Evolutionary conservation across 2,329 filamentous ascomycete genomes (phyloP), one percentile per base, ranked within the genome.

Genomic region (Trichoderma arundinaceum): DNA sequence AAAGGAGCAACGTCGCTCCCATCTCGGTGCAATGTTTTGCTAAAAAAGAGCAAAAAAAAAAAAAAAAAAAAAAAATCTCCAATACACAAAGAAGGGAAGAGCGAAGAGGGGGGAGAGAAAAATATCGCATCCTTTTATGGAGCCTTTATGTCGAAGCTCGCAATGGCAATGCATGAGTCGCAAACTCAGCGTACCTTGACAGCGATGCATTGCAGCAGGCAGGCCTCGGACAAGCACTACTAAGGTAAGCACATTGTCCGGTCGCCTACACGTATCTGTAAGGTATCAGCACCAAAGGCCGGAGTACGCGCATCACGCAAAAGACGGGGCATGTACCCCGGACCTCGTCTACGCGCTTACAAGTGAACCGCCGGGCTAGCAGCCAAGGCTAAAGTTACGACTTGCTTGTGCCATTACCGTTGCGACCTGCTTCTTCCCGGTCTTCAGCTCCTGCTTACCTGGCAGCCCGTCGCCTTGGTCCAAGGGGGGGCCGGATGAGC

Each of bases 291-390:
- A 22, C 39, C 13, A 8, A 8, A 33, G 35, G 41, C 35, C 38
- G 38, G 48, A 35, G 38, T 46, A 44, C 39, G 48, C 48, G 43
- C 43, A 48, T 48, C 3, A 48, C n/a, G 9, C 22, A 13, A 17
- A 44, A 9, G 43, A 2, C 6, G 43, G n/a, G 22, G 22, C 22
- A 44, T 44, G 54, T 44, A 59, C 56, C 48, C 48, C 59, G 22
- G 59, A 62, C 59, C 38, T 53, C 19, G 28, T 53, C 22, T 41
- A 43, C 28, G 59, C 59, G 59, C 59, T 62, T 62, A 62, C 59
- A 41, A 35, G 35, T 62, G 44, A n/a, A 52, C 38, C 22, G 22
- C 22, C 22, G 4, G 22, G 22, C 22, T 28, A 28, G 4, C 22
- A 28, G 44, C 57, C 57, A 51, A 51, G 44, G 46, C 33, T 51